These are phyloP conservation scores for Annulohypoxylon maeteangense DNA, from an alignment of 495 filamentous ascomycete genomes.

Conservation along the genomic window DNA sequence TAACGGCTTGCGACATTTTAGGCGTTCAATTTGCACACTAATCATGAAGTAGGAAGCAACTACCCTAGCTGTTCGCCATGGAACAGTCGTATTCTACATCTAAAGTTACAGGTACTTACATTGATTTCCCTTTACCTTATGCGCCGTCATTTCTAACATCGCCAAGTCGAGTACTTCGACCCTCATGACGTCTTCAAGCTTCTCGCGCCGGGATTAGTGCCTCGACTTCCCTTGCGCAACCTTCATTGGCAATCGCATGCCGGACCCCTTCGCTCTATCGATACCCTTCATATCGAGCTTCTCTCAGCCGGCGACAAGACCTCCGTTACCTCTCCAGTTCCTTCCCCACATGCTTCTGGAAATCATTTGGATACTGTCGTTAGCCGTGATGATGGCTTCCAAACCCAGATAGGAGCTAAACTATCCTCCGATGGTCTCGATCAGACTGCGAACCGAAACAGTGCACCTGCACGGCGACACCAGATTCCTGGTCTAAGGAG, in stretches of 20 bases:
- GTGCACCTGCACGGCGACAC: slow-evolving; percentile 69
- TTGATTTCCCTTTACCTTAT: slow-evolving; percentile 2
- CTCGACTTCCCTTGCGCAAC: slow-evolving; percentile 87
- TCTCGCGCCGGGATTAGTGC: slow-evolving; percentile 77
- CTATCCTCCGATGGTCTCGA: slow-evolving; percentile 52
- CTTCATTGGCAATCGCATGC: slow-evolving; percentile 96
- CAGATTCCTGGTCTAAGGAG: slow-evolving; percentile 95
- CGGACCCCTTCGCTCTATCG: slow-evolving; percentile 89
- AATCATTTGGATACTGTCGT: slow-evolving; percentile 55
- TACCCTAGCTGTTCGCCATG: slow-evolving; percentile 58
- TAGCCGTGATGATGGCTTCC: slow-evolving; percentile 62
- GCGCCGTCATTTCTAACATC: slow-evolving; percentile 24
- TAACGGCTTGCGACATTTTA: background rate
- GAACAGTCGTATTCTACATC: slow-evolving; percentile 72
- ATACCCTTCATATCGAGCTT: slow-evolving; percentile 89
- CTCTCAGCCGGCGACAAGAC: slow-evolving; percentile 63
- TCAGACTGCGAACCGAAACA: slow-evolving; percentile 33
- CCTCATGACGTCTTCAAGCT: slow-evolving; percentile 85
- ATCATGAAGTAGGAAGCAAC: slow-evolving; percentile 41
- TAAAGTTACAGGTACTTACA: slow-evolving; percentile 72
- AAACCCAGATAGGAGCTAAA: slow-evolving; percentile 51
- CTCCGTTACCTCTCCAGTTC: slow-evolving; percentile 53
- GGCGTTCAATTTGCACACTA: background rate
- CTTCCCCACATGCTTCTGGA: slow-evolving; percentile 51
- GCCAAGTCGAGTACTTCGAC: slow-evolving; percentile 80